Percentiles rank a stretch among this genome's conserved stretches.
Evolutionary conservation across 768 basidiomycete species (phyloP).

Genomic region (Podaxis sp.): DNA sequence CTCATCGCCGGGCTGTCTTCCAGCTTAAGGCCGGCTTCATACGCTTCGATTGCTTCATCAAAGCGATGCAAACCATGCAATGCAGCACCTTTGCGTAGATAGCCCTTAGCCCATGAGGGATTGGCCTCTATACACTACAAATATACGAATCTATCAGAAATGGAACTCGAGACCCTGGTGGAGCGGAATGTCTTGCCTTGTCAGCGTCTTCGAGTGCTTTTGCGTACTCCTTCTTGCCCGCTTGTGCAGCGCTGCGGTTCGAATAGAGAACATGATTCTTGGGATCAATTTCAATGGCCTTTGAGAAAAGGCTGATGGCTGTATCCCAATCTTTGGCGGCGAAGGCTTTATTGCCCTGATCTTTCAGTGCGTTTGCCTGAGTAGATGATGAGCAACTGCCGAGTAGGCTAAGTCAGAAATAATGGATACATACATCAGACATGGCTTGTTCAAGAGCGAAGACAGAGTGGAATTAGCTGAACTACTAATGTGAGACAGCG

Average conservation of each 20-base stretch:
- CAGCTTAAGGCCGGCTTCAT: slow-evolving; percentile 76
- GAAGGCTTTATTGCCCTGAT: slow-evolving; percentile 95
- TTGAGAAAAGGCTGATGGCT: slow-evolving; percentile 79
- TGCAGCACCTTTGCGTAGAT: slow-evolving; percentile 90
- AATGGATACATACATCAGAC: slow-evolving; percentile 37
- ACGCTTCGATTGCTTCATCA: slow-evolving; percentile 82
- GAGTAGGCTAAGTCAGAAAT: not conserved
- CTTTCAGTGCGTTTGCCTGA: slow-evolving; percentile 69
- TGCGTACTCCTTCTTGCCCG: slow-evolving; percentile 78
- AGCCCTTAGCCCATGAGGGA: slow-evolving; percentile 86
- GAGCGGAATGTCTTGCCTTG: slow-evolving; percentile 51
- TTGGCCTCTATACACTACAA: slow-evolving; percentile 75
- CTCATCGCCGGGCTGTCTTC: slow-evolving; percentile 82
- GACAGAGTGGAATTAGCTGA: not conserved
- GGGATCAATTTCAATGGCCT: slow-evolving; percentile 82
- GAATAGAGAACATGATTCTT: slow-evolving; percentile 89
- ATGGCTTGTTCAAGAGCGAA: slow-evolving; percentile 25
- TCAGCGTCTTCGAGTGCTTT: slow-evolving; percentile 87
- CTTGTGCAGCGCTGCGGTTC: slow-evolving; percentile 88
- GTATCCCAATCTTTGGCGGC: slow-evolving; percentile 88
- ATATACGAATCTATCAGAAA: slow-evolving; percentile 3
- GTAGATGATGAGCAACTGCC: not conserved
- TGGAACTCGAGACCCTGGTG: not conserved
- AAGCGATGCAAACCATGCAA: slow-evolving; percentile 79
- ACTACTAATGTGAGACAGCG: slow-evolving; percentile 11